These are phyloP conservation scores for Aristolochia californica DNA, from an alignment of 164 flowering plant species.

Conservation along the genomic window DNA sequence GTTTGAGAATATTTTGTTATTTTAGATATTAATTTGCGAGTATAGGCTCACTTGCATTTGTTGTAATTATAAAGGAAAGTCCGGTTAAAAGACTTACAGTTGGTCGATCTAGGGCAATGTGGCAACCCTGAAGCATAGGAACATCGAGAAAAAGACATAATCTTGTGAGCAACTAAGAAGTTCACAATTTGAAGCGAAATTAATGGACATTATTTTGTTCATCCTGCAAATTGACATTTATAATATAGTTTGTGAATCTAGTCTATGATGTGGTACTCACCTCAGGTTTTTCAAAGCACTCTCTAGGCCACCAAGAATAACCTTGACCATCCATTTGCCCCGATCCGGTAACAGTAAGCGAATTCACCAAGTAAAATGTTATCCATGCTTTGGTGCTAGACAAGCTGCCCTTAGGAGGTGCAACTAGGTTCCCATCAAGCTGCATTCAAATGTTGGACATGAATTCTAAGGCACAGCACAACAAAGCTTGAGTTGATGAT, in stretches of 20 bases:
- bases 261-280: too few species aligned
- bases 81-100: neutral
- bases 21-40: neutral
- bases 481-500: too few species aligned
- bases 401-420: neutral
- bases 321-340: conserved; percentile 1
- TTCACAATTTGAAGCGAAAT: too few species aligned
- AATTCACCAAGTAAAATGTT: neutral
- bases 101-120: neutral
- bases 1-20: neutral
- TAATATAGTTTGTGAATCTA: too few species aligned
- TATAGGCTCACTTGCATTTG: neutral
- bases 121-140: neutral
- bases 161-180: neutral
- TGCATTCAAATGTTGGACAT: neutral
- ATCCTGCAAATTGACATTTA: too few species aligned
- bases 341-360: neutral
- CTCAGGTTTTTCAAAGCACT: neutral
- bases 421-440: conserved; percentile 1
- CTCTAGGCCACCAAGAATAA: neutral
- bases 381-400: neutral
- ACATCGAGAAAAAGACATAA: neutral
- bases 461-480: too few species aligned
- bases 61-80: neutral
- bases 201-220: too few species aligned